Evolutionary conservation across 495 filamentous ascomycete species (phyloP).

Genomic region (Aspergillus avenaceus): DNA sequence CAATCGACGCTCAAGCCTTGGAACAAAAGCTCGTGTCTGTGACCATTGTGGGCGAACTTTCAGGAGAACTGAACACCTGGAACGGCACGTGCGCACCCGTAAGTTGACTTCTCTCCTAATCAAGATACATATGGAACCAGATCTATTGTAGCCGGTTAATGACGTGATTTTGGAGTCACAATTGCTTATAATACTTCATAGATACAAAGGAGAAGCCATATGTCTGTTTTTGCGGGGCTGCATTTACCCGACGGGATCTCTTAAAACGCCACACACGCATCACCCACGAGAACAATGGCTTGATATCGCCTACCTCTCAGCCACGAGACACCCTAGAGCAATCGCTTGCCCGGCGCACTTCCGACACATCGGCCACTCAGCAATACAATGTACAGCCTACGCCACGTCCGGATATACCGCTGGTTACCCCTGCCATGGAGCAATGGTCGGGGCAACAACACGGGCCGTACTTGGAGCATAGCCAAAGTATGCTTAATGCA

Average conservation of each 20-base stretch:
- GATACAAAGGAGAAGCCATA: constrained; percentile 55
- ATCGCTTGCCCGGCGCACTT: constrained; percentile 4
- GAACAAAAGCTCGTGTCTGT: constrained; percentile 35
- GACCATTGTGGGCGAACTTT: constrained; percentile 39
- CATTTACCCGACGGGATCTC: constrained; percentile 50
- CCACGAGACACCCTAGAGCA: constrained; percentile 14
- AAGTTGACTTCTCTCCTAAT: constrained; percentile 10
- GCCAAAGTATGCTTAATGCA: constrained; percentile 18
- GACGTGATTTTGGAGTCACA: background rate
- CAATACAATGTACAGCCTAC: constrained; percentile 11
- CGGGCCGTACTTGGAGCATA: constrained; percentile 24
- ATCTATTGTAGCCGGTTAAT: constrained; percentile 20
- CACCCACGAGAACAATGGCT: constrained; percentile 29
- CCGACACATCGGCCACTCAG: constrained; percentile 3
- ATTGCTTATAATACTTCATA: constrained; percentile 20
- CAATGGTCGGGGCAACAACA: constrained; percentile 30
- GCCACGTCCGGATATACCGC: constrained; percentile 16
- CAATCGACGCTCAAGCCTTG: constrained; percentile 23
- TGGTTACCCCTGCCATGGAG: constrained; percentile 22
- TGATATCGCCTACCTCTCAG: constrained; percentile 31
- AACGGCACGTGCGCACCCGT: constrained; percentile 54
- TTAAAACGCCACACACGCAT: constrained; percentile 50
- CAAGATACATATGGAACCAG: background rate
- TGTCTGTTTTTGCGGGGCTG: constrained; percentile 50
- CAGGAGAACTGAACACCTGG: constrained; percentile 45